Percentiles rank a stretch among this genome's conserved stretches.
Evolutionary conservation across 2,329 filamentous ascomycete species (phyloP).

Genomic region (Fusarium sp.): DNA sequence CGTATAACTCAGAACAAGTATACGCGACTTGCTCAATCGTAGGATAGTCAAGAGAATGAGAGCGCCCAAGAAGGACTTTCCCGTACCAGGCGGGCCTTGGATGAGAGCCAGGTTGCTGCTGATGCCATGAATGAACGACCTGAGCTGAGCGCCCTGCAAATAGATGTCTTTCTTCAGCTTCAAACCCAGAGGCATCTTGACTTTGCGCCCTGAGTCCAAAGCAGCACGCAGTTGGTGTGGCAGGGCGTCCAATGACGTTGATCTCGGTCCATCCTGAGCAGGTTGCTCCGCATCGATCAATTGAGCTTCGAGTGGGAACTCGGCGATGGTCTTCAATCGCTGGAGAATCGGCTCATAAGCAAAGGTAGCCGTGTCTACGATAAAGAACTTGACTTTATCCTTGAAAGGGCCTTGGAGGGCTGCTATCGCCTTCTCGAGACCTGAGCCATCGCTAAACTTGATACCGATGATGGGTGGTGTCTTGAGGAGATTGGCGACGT

Average conservation of each 20-base stretch:
- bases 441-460: slow-evolving; percentile 59
- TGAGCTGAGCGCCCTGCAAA: slow-evolving; percentile 58
- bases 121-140: slow-evolving; percentile 66
- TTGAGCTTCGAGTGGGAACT: slow-evolving; percentile 65
- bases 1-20: slow-evolving; percentile 75
- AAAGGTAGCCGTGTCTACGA: slow-evolving; percentile 74
- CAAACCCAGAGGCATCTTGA: slow-evolving; percentile 22
- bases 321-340: slow-evolving; percentile 64
- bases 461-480: slow-evolving; percentile 61
- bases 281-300: slow-evolving; percentile 53
- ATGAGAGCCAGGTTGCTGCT: slow-evolving; percentile 67
- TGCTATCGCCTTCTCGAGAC: slow-evolving; percentile 58
- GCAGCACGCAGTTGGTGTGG: neutral
- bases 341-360: slow-evolving; percentile 74
- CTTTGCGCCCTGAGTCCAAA: neutral
- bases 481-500: slow-evolving; percentile 57
- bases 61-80: slow-evolving; percentile 79
- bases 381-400: slow-evolving; percentile 57
- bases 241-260: slow-evolving; percentile 7
- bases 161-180: slow-evolving; percentile 42
- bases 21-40: slow-evolving; percentile 57
- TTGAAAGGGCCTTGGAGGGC: slow-evolving; percentile 49
- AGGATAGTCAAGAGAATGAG: slow-evolving; percentile 67
- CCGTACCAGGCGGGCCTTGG: slow-evolving; percentile 80
- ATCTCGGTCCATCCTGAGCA: slow-evolving; percentile 10